Evolutionary conservation across 75 land plant species (phyloP).

Genomic region (Selaginella moellendorffii): DNA sequence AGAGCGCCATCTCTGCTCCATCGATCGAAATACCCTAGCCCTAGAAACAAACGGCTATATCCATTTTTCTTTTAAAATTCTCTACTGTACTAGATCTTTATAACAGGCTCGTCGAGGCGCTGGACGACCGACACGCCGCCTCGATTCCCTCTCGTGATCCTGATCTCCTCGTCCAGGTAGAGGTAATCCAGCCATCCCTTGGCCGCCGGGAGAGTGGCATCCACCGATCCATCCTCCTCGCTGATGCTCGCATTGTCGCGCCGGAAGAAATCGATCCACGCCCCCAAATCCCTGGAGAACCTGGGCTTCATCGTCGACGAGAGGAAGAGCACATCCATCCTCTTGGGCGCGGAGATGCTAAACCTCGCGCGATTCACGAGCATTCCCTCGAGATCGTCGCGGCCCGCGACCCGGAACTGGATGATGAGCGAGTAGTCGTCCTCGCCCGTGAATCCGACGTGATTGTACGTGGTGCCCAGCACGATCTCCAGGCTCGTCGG

Average conservation of each 20-base stretch:
- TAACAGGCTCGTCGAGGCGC: slow-evolving; percentile 12
- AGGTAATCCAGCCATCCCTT: slow-evolving; percentile 16
- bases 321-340: slow-evolving; percentile 11
- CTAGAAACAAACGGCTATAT: too few relatives aligned
- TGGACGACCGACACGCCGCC: slow-evolving; percentile 10
- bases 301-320: slow-evolving; percentile 11
- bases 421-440: slow-evolving; percentile 8
- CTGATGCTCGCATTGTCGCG: slow-evolving; percentile 19
- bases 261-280: slow-evolving; percentile 14
- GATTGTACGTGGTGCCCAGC: slow-evolving; percentile 14
- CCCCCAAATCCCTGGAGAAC: slow-evolving; percentile 11
- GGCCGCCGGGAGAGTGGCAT: slow-evolving; percentile 11
- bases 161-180: slow-evolving; percentile 22
- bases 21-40: too few relatives aligned
- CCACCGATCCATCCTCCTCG: slow-evolving; percentile 11
- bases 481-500: slow-evolving; percentile 10
- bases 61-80: too few relatives aligned
- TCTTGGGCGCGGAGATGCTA: neutral
- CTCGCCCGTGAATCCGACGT: slow-evolving; percentile 11
- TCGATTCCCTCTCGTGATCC: slow-evolving; percentile 19
- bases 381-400: slow-evolving; percentile 15
- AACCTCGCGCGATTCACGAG: slow-evolving; percentile 12
- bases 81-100: too few relatives aligned
- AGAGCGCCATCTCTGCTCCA: too few relatives aligned
- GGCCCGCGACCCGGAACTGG: neutral